Percentiles rank a stretch among this genome's conserved stretches.
Evolutionary conservation across 2,329 filamentous ascomycete species (phyloP).

Genomic region (Xylariaceae sp.): DNA sequence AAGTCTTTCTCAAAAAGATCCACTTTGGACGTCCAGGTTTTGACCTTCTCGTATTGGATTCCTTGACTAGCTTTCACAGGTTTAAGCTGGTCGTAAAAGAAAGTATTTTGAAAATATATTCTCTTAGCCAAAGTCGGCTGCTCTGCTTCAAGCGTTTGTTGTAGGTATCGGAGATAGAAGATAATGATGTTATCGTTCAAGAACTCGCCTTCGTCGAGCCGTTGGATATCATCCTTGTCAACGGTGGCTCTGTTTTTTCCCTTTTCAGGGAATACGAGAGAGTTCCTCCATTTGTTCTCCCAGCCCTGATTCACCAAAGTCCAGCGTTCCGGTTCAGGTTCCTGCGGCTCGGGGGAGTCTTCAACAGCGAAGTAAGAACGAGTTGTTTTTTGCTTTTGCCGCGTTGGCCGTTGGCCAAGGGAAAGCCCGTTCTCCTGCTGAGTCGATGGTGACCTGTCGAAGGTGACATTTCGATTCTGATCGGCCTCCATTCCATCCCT

Average conservation of each 20-base stretch:
- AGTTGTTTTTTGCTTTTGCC: conserved; percentile 16
- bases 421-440: too few relatives aligned
- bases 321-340: conserved; percentile 39
- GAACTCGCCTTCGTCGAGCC: conserved; percentile 79
- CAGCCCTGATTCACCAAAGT: conserved; percentile 48
- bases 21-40: conserved; percentile 80
- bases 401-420: background rate
- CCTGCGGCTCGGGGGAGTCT: conserved; percentile 9
- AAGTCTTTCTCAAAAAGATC: conserved; percentile 86
- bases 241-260: conserved; percentile 62
- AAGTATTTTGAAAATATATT: conserved; percentile 88
- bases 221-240: conserved; percentile 66
- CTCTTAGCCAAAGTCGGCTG: conserved; percentile 55
- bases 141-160: conserved; percentile 53
- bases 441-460: too few relatives aligned
- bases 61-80: conserved; percentile 48
- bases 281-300: conserved; percentile 50
- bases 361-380: conserved; percentile 16
- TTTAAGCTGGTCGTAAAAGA: conserved; percentile 79
- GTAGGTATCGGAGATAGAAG: conserved; percentile 77
- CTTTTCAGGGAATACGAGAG: conserved; percentile 57
- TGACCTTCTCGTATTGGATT: conserved; percentile 82
- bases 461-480: too few relatives aligned
- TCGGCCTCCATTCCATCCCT: conserved; percentile 21
- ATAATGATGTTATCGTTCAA: conserved; percentile 90